Percentiles rank a stretch among this genome's conserved stretches.
Conservation (phyloP, 495 filamentous ascomycete genomes). For the Venustampulla echinocandica region DNA sequence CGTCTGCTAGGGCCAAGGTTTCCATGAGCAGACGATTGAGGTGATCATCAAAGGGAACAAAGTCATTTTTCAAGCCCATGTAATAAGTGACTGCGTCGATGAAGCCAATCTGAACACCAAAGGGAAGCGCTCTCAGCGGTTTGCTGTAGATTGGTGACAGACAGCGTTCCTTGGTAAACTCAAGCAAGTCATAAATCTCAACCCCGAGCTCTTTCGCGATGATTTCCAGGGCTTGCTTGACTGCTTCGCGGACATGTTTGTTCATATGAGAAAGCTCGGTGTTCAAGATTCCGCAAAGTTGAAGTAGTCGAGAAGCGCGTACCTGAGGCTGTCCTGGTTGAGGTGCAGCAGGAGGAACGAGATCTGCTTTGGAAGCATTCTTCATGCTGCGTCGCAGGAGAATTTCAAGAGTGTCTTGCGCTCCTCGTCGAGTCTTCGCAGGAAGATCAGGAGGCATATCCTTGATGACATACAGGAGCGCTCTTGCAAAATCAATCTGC, state of each 20-base stretch:
- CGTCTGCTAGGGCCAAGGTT: constrained; percentile 84
- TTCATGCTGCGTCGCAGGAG: constrained; percentile 69
- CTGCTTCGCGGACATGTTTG: constrained; percentile 78
- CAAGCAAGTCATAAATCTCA: constrained; percentile 76
- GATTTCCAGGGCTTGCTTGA: constrained; percentile 70
- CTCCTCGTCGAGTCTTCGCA: constrained; percentile 70
- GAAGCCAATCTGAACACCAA: constrained; percentile 89
- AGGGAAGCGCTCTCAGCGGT: constrained; percentile 83
- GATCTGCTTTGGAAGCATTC: constrained; percentile 63
- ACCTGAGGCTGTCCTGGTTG: constrained; percentile 28
- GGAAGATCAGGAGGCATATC: constrained; percentile 91
- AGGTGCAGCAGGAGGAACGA: constrained; percentile 38
- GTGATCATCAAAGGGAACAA: constrained; percentile 82
- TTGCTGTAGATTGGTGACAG: constrained; percentile 88
- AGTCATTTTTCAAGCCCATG: constrained; percentile 73
- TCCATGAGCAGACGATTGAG: constrained; percentile 86
- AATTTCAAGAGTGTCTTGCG: constrained; percentile 71
- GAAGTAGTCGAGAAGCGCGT: constrained; percentile 47
- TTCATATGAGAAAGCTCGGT: constrained; percentile 90
- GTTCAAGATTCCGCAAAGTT: constrained; percentile 74
- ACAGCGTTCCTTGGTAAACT: constrained; percentile 77
- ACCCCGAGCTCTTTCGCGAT: constrained; percentile 66
- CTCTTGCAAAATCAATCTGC: constrained; percentile 76
- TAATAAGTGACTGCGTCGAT: constrained; percentile 96
- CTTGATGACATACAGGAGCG: constrained; percentile 91